phyloP scores from a whole-genome alignment of 2,329 filamentous ascomycete genomes.

The Clarireedia sp. region DNA sequence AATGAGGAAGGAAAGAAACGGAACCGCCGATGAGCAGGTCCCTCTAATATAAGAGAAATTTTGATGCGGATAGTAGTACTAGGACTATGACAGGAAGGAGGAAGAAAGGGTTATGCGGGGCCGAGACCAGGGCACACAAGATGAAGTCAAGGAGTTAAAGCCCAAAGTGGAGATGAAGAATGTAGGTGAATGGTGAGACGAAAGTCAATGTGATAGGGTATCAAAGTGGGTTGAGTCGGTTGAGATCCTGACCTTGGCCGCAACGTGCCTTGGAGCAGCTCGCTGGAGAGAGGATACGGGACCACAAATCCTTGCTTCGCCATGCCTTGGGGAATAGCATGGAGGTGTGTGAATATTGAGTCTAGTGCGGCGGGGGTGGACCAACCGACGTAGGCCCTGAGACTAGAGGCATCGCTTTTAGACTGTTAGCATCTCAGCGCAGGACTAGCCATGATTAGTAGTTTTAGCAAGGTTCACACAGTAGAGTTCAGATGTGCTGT shows the following conservation, averaged over 20 bases:
- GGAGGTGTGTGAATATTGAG: neutral
- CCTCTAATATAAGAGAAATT: slow-evolving; percentile 2
- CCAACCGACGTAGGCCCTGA: slow-evolving; percentile 2
- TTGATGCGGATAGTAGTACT: slow-evolving; percentile 3
- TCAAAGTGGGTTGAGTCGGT: slow-evolving; percentile 6
- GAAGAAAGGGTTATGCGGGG: neutral
- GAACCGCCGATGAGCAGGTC: neutral
- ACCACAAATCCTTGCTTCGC: slow-evolving; percentile 3
- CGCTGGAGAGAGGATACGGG: slow-evolving; percentile 2
- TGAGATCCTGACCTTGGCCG: neutral
- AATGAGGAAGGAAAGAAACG: neutral
- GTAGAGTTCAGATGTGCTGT: neutral
- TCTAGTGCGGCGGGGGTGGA: slow-evolving; percentile 2
- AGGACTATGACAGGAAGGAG: slow-evolving; percentile 6
- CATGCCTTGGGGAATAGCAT: neutral
- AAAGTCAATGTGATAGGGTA: slow-evolving; percentile 7
- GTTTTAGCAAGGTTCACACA: neutral
- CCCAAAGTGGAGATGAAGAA: slow-evolving; percentile 7
- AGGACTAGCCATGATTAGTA: neutral
- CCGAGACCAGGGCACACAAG: slow-evolving; percentile 7
- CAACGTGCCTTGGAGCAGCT: slow-evolving; percentile 3
- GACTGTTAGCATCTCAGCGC: neutral
- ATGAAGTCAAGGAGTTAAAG: neutral
- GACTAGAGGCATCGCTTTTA: neutral
- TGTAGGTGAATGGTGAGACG: slow-evolving; percentile 4